A percentile compares a stretch with the other conserved stretches of the same genome.
Evolutionary conservation across 2,329 filamentous ascomycete genomes (phyloP).

Genomic region (Paracoccidioides lutzii): DNA sequence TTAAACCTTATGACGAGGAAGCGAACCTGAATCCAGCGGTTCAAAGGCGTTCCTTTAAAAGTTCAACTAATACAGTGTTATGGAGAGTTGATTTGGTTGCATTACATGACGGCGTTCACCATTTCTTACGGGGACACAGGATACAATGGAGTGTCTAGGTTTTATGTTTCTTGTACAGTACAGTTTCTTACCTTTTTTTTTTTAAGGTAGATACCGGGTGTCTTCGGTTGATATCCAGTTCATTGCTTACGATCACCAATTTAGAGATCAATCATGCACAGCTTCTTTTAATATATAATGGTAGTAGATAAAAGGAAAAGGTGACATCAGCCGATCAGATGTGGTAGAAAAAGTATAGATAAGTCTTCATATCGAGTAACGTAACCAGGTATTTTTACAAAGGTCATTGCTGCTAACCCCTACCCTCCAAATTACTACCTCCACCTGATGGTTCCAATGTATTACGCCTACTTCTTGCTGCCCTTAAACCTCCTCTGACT

Average conservation of each 20-base stretch:
- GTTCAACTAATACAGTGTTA: not conserved
- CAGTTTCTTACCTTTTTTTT: not conserved
- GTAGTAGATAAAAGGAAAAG: not conserved
- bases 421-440: not conserved
- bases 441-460: slow-evolving; percentile 30
- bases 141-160: not conserved
- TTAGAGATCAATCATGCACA: too few relatives aligned
- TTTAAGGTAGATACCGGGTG: not conserved
- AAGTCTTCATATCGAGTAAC: not conserved
- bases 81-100: not conserved
- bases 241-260: too few relatives aligned
- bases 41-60: not conserved
- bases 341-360: not conserved
- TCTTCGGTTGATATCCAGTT: not conserved
- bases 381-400: not conserved
- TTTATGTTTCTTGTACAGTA: not conserved
- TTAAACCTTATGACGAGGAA: slow-evolving; percentile 25
- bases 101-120: not conserved
- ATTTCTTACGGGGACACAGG: not conserved
- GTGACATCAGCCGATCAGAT: not conserved
- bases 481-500: slow-evolving; percentile 25
- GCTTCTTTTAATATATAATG: too few relatives aligned
- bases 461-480: slow-evolving; percentile 44
- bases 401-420: not conserved
- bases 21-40: slow-evolving; percentile 3